phyloP scores from a whole-genome alignment of 805 yeast species.

The Wickerhamiella vanderwaltii region DNA sequence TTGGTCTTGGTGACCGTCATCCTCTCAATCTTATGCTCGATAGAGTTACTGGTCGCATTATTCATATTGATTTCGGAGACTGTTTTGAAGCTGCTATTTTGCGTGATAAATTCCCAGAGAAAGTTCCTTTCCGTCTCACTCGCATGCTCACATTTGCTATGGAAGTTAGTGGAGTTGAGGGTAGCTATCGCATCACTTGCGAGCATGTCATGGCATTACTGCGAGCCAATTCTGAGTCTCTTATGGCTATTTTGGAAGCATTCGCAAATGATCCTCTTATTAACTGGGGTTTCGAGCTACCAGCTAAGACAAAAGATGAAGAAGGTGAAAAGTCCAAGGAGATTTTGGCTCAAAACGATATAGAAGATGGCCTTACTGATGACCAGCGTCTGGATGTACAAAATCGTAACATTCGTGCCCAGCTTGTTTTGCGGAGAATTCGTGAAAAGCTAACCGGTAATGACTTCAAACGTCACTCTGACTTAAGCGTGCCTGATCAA shows the following conservation, averaged over 20 bases:
- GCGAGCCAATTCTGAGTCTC: constrained; percentile 86
- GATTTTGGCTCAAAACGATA: background rate
- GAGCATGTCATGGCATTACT: constrained; percentile 94
- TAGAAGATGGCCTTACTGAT: constrained; percentile 18
- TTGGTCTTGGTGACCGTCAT: constrained; percentile 96
- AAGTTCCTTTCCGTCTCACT: constrained; percentile 92
- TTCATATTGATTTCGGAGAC: constrained; percentile 97
- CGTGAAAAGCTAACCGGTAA: constrained; percentile 89
- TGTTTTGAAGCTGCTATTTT: constrained; percentile 97
- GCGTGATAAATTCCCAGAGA: constrained; percentile 94
- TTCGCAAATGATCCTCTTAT: constrained; percentile 97
- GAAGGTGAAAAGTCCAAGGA: constrained; percentile 6
- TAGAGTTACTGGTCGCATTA: constrained; percentile 84
- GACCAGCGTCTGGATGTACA: constrained; percentile 19
- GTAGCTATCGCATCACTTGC: constrained; percentile 90
- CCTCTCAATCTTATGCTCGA: constrained; percentile 96
- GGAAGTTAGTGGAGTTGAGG: constrained; percentile 98
- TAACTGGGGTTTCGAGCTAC: constrained; percentile 96
- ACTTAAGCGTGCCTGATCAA: constrained; percentile 72
- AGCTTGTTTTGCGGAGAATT: constrained; percentile 76
- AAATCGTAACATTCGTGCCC: constrained; percentile 72
- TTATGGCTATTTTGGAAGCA: constrained; percentile 96
- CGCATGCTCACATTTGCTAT: constrained; percentile 95
- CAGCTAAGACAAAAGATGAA: constrained; percentile 33
- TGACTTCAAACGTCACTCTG: constrained; percentile 64